Evolutionary conservation across 148 eudicot species (phyloP).

Genomic region (Fagopyrum esculentum): DNA sequence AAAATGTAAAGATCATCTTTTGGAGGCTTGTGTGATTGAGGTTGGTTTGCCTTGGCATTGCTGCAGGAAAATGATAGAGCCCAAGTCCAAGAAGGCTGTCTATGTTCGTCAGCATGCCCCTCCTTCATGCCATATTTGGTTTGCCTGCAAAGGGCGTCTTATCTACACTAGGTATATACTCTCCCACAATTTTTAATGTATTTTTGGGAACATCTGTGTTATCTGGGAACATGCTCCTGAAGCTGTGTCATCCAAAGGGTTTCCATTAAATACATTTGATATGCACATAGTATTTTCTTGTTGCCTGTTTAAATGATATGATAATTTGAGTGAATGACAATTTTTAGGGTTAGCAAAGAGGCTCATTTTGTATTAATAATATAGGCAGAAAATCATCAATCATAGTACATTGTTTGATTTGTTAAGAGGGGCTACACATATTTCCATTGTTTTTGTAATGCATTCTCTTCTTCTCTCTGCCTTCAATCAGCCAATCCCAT

Average conservation of each 20-base stretch:
- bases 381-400: neutral
- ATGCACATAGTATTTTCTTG: neutral
- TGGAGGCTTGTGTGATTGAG: neutral
- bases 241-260: neutral
- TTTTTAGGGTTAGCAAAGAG: neutral
- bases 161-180: conserved; percentile 48
- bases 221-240: neutral
- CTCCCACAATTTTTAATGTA: neutral
- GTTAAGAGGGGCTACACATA: neutral
- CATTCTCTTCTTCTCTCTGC: neutral
- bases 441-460: neutral
- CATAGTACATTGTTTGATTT: neutral
- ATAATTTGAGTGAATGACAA: neutral
- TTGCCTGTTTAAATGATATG: neutral
- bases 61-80: conserved; percentile 74
- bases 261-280: neutral
- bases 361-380: neutral
- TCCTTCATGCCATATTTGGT: conserved; percentile 64
- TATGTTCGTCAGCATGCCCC: conserved; percentile 65
- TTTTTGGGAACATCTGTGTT: neutral
- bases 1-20: neutral
- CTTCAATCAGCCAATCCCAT: neutral
- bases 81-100: conserved; percentile 73
- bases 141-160: conserved; percentile 62
- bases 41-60: conserved; percentile 11